Evolutionary conservation across 805 yeast genomes (phyloP).

Genomic region (Pichia pseudocactophila): DNA sequence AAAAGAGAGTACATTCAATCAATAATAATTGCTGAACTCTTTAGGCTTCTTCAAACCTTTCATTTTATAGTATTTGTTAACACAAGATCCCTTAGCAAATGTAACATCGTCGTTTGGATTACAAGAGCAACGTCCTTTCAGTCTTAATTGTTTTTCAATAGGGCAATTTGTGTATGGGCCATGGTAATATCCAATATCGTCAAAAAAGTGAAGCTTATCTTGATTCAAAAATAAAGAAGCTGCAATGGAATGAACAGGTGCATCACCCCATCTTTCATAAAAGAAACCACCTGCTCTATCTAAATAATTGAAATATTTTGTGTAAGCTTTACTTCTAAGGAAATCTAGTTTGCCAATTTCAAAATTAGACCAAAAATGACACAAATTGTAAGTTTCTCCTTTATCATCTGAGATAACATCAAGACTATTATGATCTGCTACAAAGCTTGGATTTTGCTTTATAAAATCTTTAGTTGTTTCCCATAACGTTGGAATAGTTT

Average conservation of each 20-base stretch:
- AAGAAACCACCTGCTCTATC: constrained; percentile 81
- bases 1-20: too few relatives aligned
- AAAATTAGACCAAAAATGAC: constrained; percentile 89
- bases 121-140: constrained; percentile 59
- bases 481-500: constrained; percentile 72
- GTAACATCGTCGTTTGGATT: constrained; percentile 66
- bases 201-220: constrained; percentile 66
- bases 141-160: constrained; percentile 46
- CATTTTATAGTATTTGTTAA: constrained; percentile 48
- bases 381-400: constrained; percentile 62
- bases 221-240: constrained; percentile 67
- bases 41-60: constrained; percentile 47
- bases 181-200: constrained; percentile 77
- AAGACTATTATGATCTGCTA: constrained; percentile 54
- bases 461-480: constrained; percentile 56
- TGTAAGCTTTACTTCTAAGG: constrained; percentile 64
- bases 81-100: constrained; percentile 63
- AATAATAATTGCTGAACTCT: constrained; percentile 50
- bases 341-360: constrained; percentile 68
- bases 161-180: constrained; percentile 78
- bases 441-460: constrained; percentile 45
- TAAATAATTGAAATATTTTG: constrained; percentile 58
- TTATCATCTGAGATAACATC: constrained; percentile 59
- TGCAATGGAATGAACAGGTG: constrained; percentile 83
- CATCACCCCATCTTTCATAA: constrained; percentile 91